Base-by-base conservation (phyloP, 495 filamentous ascomycete species). In the Penicillium herquei region DNA sequence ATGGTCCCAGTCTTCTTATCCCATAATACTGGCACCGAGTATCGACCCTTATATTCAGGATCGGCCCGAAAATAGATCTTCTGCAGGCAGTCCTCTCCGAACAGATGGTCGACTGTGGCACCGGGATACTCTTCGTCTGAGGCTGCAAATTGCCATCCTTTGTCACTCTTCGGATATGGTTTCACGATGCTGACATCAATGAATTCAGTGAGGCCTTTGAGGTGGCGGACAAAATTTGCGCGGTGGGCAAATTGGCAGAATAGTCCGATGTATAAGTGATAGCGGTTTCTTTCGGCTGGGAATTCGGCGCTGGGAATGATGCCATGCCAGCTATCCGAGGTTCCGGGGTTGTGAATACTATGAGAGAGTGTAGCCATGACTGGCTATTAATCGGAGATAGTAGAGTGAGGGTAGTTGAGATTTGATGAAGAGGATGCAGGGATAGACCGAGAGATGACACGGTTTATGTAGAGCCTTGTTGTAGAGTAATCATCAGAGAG, bases 151-250 rank as follows among this genome's bases (percentile, higher is more conserved):
- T 64, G 58, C 80, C 80, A 82, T 50, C 78, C 79, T 0, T 76
- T 72, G 35, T 77, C 70, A 17, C 72, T 78, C 77, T 87, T 81
- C 56, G 81, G 80, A 61, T 90, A 82, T 75, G 86, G 87, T 60
- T 90, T 87, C 5, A 92, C 86, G n/a, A 81, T 71, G 3, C 86
- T 87, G 53, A 85, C 79, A 14, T 85, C 79, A 43, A 96, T 82
- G 31, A 90, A 76, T 10, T 84, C 75, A 46, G 88, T 83, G 0
- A 96, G 78, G 11, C 90, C 90, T 72, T 94, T 94, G 45, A 96
- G 79, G 40, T 86, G 77, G 45, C 87, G 84, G 3, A 82, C 56
- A 43, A 81, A 66, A 51, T 79, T 78, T 7, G 56, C 78, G n/a
- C 80, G 84, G 52, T 87, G 89, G 1, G 91, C 90, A 48, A 81